Percentiles rank a stretch among this genome's conserved stretches.
These are phyloP conservation scores for Marchantia polymorpha DNA, from an alignment of 225 moss, liverwort and hornwort species.

Conservation along the genomic window DNA sequence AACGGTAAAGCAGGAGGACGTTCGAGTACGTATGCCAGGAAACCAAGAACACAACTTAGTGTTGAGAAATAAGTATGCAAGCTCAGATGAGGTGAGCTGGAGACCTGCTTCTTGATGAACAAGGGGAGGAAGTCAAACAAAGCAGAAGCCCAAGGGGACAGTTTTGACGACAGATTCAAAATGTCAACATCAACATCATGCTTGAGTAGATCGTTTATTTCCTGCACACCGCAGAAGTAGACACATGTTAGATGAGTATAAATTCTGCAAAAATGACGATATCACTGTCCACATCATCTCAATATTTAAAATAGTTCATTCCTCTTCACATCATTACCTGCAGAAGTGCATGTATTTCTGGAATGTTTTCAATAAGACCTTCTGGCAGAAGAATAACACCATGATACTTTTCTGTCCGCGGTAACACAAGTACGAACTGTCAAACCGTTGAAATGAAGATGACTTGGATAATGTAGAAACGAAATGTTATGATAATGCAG, in stretches of 20 bases:
- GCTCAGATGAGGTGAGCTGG: background rate
- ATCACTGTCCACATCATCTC: background rate
- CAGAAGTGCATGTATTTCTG: constrained; percentile 89
- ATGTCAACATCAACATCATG: constrained; percentile 54
- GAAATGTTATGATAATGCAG: no score
- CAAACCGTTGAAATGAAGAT: background rate
- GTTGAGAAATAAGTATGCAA: background rate
- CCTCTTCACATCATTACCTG: constrained; percentile 46
- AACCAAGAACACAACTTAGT: background rate
- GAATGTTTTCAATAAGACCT: constrained; percentile 97
- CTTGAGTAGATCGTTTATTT: constrained; percentile 78
- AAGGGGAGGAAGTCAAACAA: constrained; percentile 86
- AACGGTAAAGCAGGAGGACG: background rate
- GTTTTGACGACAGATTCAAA: constrained; percentile 58
- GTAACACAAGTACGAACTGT: background rate
- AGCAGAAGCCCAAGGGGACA: constrained; percentile 95
- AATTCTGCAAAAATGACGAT: background rate
- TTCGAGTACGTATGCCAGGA: background rate
- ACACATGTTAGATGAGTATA: background rate
- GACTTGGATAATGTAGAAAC: background rate
- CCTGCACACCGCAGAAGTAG: constrained; percentile 36
- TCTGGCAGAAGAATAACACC: constrained; percentile 95
- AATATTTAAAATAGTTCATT: background rate
- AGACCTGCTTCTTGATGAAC: constrained; percentile 89
- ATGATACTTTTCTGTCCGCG: constrained; percentile 68